phyloP scores from a whole-genome alignment of 2,329 filamentous ascomycete species.

The Sphaerostilbella broomeana region DNA sequence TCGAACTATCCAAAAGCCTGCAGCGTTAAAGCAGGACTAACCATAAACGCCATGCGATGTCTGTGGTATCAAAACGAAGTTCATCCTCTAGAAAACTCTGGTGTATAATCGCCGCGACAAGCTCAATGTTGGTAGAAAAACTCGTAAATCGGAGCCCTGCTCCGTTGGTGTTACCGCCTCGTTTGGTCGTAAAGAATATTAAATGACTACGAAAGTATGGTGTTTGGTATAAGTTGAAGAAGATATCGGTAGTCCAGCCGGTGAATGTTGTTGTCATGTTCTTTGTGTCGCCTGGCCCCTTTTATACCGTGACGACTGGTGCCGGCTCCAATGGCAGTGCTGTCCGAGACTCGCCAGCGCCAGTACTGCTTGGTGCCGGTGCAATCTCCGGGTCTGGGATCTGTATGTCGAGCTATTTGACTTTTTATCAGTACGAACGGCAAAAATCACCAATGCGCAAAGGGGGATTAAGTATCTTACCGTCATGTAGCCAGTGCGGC shows the following conservation, averaged over 20 bases:
- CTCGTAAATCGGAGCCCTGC: constrained; percentile 10
- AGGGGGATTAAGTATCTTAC: constrained; percentile 37
- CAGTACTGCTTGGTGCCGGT: constrained; percentile 39
- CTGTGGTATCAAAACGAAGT: constrained; percentile 13
- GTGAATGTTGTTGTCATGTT: neutral
- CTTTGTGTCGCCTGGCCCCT: neutral
- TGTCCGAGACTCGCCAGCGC: constrained; percentile 32
- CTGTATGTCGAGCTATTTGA: constrained; percentile 79
- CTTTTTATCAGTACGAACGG: too few species aligned
- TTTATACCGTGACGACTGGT: constrained; percentile 20
- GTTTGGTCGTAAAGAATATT: constrained; percentile 9
- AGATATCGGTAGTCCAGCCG: too few species aligned
- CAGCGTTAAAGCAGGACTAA: constrained; percentile 9
- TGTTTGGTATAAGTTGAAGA: too few species aligned
- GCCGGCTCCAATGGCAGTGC: constrained; percentile 29
- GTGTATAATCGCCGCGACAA: neutral
- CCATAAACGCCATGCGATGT: constrained; percentile 12
- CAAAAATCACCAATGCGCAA: neutral
- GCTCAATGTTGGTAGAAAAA: neutral
- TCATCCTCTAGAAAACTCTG: neutral
- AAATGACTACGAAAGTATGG: too few species aligned
- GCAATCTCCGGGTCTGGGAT: constrained; percentile 71
- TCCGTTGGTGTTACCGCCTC: constrained; percentile 5
- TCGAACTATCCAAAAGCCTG: constrained; percentile 7
- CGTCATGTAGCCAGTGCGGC: constrained; percentile 82